Conservation (phyloP, 257 asterid species). For the Solanum megistacrolobum region DNA sequence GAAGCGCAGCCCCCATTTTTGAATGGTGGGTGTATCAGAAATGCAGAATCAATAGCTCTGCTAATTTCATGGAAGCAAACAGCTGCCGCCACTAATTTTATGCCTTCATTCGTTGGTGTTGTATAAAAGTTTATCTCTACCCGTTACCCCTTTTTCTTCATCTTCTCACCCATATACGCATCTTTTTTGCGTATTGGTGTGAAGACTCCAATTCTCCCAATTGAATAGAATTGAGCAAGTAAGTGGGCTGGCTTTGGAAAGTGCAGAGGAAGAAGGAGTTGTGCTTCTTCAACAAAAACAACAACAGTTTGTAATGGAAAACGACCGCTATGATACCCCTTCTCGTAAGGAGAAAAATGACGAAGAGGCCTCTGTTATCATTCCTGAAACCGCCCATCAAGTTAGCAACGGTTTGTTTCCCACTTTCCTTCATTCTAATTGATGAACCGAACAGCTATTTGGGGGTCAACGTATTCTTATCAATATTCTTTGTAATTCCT, state of each 20-base stretch:
- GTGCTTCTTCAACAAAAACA: neutral
- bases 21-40: neutral
- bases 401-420: conserved; percentile 64
- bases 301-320: neutral
- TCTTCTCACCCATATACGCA: neutral
- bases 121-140: neutral
- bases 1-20: neutral
- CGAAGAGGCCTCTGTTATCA: conserved; percentile 16
- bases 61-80: neutral
- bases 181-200: neutral
- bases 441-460: neutral
- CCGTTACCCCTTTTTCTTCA: neutral
- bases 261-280: neutral
- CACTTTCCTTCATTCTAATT: neutral
- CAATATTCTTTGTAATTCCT: neutral
- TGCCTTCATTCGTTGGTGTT: neutral
- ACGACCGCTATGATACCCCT: neutral
- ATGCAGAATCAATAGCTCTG: neutral
- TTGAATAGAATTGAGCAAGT: neutral
- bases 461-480: neutral
- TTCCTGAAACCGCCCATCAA: conserved; percentile 84
- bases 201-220: neutral
- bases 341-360: neutral
- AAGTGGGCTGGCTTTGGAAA: neutral
- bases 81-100: neutral